phyloP scores from a whole-genome alignment of 1,284 basidiomycete species.

The Microbotryomycetes sp. region DNA sequence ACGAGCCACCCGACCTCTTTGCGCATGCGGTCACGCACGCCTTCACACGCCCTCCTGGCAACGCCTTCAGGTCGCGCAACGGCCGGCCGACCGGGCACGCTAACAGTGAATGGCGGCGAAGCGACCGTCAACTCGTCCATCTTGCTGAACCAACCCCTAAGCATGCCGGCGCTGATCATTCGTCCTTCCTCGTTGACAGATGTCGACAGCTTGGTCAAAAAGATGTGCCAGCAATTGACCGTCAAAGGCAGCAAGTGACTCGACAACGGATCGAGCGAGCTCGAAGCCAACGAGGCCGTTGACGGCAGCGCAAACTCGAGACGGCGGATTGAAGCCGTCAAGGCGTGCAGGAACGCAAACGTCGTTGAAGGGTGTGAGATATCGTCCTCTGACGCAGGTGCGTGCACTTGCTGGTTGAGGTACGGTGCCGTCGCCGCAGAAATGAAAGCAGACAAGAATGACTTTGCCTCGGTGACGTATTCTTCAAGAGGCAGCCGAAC shows the following conservation, averaged over 20 bases:
- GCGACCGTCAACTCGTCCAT: constrained; percentile 26
- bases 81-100: background rate
- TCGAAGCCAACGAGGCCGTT: background rate
- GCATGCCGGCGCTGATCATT: constrained; percentile 22
- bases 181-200: constrained; percentile 28
- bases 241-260: constrained; percentile 24
- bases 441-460: constrained; percentile 15
- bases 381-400: constrained; percentile 15
- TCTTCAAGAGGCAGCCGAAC: constrained; percentile 31
- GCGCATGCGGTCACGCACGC: constrained; percentile 30
- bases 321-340: constrained; percentile 14
- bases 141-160: constrained; percentile 27
- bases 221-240: constrained; percentile 34
- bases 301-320: constrained; percentile 16
- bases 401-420: background rate
- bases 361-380: constrained; percentile 31
- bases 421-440: background rate
- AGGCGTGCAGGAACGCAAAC: constrained; percentile 28
- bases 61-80: background rate
- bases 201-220: constrained; percentile 27
- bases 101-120: background rate
- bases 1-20: constrained; percentile 34
- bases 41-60: constrained; percentile 27
- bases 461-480: constrained; percentile 24
- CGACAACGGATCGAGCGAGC: constrained; percentile 12